phyloP scores from a whole-genome alignment of 176 grass and related monocot genomes.

The Oryza nivara region DNA sequence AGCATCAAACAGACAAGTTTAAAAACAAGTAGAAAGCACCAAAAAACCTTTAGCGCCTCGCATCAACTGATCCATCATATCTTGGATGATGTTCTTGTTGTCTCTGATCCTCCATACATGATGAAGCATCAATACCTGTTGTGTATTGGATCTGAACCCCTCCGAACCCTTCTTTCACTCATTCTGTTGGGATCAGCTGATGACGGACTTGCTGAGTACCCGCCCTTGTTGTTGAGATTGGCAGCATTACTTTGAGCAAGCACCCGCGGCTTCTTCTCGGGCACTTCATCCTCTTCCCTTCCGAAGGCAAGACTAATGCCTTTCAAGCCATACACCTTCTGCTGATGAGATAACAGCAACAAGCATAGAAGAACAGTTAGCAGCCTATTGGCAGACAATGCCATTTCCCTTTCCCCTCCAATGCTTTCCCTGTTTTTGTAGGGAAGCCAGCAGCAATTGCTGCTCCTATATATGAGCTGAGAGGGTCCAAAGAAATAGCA shows the following conservation, averaged over 20 bases:
- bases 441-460: constrained; percentile 25
- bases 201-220: constrained; percentile 7
- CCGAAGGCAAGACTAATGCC: constrained; percentile 24
- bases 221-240: constrained; percentile 43
- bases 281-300: constrained; percentile 38
- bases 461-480: constrained; percentile 50
- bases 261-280: constrained; percentile 30
- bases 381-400: constrained; percentile 38
- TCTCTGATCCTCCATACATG: not conserved
- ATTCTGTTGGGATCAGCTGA: constrained; percentile 45
- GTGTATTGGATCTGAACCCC: constrained; percentile 69
- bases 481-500: constrained; percentile 29
- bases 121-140: constrained; percentile 51
- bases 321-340: constrained; percentile 42
- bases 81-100: constrained; percentile 5
- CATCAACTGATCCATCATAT: constrained; percentile 31
- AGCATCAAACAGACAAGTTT: not conserved
- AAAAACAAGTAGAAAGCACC: not conserved
- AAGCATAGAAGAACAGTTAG: constrained; percentile 55
- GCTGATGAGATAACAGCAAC: constrained; percentile 49
- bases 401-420: constrained; percentile 52
- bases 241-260: constrained; percentile 23
- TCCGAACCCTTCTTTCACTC: constrained; percentile 67
- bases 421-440: constrained; percentile 10
- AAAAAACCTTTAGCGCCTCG: constrained; percentile 44